Percentiles rank a stretch among this genome's conserved stretches.
Conservation (phyloP, 192 early-diverging fungal species). For the Dissophora globulifera region DNA sequence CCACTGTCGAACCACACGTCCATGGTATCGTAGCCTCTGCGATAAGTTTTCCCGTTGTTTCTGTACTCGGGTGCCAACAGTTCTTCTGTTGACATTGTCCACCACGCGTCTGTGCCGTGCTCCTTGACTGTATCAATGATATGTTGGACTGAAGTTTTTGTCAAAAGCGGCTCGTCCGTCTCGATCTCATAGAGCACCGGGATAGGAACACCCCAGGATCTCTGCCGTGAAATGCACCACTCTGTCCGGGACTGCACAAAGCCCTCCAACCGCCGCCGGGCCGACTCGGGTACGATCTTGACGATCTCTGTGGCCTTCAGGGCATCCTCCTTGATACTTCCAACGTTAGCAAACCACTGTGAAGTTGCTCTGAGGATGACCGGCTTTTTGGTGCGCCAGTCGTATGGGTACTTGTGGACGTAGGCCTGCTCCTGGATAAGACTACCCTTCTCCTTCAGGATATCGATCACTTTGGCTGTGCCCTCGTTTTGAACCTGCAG, state of each 20-base stretch:
- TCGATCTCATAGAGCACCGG: conserved; percentile 75
- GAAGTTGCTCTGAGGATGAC: conserved; percentile 83
- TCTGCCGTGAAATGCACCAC: conserved; percentile 88
- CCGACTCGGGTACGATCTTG: conserved; percentile 66
- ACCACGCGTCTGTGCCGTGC: conserved; percentile 77
- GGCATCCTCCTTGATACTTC: conserved; percentile 68
- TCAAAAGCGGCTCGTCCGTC: conserved; percentile 72
- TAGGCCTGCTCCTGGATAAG: conserved; percentile 66
- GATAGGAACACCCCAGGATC: conserved; percentile 86
- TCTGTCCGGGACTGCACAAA: conserved; percentile 77
- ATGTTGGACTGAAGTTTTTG: conserved; percentile 69
- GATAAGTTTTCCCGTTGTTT: conserved; percentile 64
- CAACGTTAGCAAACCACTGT: conserved; percentile 86
- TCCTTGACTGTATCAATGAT: conserved; percentile 68
- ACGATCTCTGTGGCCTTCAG: conserved; percentile 65
- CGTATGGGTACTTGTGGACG: conserved; percentile 83
- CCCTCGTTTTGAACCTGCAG: conserved; percentile 70
- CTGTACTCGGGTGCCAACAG: conserved; percentile 68
- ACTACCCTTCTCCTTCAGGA: conserved; percentile 47
- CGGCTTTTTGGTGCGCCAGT: conserved; percentile 86
- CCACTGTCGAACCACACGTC: conserved; percentile 92
- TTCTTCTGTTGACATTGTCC: conserved; percentile 70
- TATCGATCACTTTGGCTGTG: conserved; percentile 63
- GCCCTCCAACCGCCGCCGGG: conserved; percentile 63
- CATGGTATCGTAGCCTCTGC: conserved; percentile 81